Conservation (phyloP, 805 yeast genomes). For the Ogataea allantospora region DNA sequence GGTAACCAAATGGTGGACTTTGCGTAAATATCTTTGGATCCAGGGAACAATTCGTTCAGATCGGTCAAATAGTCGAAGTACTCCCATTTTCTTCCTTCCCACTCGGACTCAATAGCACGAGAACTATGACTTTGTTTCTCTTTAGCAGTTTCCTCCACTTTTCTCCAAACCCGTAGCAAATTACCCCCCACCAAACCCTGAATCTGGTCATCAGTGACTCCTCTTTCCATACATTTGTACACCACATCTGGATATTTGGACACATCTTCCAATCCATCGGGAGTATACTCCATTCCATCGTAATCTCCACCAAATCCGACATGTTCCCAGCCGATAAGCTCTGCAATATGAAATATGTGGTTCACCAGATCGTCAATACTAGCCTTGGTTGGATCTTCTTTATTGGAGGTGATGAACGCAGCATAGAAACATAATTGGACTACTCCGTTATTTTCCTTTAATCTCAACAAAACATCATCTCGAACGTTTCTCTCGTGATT, state of each 20-base stretch:
- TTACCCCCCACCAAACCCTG: constrained; percentile 3
- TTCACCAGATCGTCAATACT: constrained; percentile 48
- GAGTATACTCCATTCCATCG: constrained; percentile 45
- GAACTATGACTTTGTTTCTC: background rate
- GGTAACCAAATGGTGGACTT: constrained; percentile 6
- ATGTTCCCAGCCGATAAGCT: constrained; percentile 49
- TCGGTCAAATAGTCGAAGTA: constrained; percentile 33
- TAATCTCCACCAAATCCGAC: constrained; percentile 53
- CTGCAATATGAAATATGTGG: constrained; percentile 43
- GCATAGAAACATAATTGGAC: constrained; percentile 48
- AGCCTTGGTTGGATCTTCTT: constrained; percentile 22
- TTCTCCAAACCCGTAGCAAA: constrained; percentile 2
- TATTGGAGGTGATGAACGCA: constrained; percentile 30
- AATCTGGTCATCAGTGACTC: constrained; percentile 5
- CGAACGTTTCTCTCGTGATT: constrained; percentile 47
- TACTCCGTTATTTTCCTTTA: constrained; percentile 46
- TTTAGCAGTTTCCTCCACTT: constrained; percentile 1
- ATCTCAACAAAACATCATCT: constrained; percentile 42
- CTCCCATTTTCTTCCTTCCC: constrained; percentile 42
- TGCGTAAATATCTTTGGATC: constrained; percentile 30
- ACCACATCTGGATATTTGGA: constrained; percentile 53
- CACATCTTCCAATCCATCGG: constrained; percentile 52
- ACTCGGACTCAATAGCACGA: constrained; percentile 35
- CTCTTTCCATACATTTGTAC: constrained; percentile 6
- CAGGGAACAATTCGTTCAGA: constrained; percentile 39